Conservation (phyloP, 805 yeast genomes). For the Metschnikowia peoriensis region DNA sequence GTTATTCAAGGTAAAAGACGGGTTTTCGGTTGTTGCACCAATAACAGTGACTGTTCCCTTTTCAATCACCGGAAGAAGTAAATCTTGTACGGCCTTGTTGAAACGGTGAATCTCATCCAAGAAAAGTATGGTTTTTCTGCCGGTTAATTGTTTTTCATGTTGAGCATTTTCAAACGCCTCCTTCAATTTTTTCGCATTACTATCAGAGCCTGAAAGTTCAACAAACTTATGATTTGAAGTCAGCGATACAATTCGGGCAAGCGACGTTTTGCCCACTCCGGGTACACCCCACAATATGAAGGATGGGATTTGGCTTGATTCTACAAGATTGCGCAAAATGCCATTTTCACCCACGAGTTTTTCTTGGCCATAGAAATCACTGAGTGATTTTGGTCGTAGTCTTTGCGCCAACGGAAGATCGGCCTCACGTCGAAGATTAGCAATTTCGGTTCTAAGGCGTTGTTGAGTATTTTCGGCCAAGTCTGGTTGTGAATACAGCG, state of each 20-base stretch:
- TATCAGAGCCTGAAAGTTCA: constrained; percentile 41
- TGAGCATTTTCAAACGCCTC: constrained; percentile 38
- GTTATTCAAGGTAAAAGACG: constrained; percentile 42
- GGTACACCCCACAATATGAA: constrained; percentile 46
- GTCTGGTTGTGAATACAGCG: neutral
- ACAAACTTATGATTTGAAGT: constrained; percentile 31
- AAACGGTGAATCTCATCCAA: constrained; percentile 46
- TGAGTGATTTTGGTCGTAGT: constrained; percentile 36
- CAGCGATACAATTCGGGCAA: constrained; percentile 40
- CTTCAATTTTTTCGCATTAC: constrained; percentile 34
- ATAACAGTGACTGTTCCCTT: constrained; percentile 39
- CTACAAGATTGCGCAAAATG: constrained; percentile 32
- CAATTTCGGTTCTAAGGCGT: neutral
- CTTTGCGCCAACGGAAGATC: constrained; percentile 40
- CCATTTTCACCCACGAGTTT: constrained; percentile 40
- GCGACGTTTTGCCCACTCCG: constrained; percentile 44
- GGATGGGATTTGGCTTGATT: constrained; percentile 36
- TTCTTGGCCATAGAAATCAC: constrained; percentile 43
- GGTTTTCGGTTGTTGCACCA: constrained; percentile 65
- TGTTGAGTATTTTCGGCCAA: neutral
- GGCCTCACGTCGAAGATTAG: constrained; percentile 20
- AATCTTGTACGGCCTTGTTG: constrained; percentile 43
- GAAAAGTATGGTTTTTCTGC: constrained; percentile 33
- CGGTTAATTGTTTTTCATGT: constrained; percentile 34
- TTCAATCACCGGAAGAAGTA: constrained; percentile 42